phyloP scores from a whole-genome alignment of 1,284 basidiomycete species.

The Cryptococcus maquisensis region DNA sequence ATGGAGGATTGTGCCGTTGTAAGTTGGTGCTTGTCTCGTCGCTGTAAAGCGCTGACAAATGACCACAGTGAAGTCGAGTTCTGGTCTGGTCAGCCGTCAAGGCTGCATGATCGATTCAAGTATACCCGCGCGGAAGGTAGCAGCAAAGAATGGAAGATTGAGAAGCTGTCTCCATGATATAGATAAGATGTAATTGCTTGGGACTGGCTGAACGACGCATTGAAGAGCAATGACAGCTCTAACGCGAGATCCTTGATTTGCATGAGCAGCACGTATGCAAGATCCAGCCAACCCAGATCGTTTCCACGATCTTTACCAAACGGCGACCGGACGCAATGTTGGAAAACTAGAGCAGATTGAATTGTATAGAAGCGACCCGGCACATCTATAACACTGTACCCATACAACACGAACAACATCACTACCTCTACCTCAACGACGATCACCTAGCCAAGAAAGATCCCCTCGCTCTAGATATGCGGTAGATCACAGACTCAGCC shows the following conservation, averaged over 20 bases:
- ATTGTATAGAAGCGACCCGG: no score
- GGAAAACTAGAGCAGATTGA: no score
- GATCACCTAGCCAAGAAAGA: no score
- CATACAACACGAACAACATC: neutral
- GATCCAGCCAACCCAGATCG: no score
- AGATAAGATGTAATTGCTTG: neutral
- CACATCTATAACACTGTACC: no score
- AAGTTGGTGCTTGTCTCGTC: conserved; percentile 40
- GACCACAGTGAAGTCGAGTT: conserved; percentile 71
- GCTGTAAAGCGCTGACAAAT: neutral
- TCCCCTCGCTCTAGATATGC: neutral
- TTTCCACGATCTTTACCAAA: no score
- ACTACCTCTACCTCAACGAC: no score
- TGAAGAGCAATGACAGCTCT: no score
- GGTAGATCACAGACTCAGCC: neutral
- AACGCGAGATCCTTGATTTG: no score
- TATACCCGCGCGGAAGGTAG: conserved; percentile 63
- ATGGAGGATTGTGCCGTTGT: conserved; percentile 87
- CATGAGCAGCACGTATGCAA: no score
- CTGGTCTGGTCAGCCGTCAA: conserved; percentile 85
- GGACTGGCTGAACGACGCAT: neutral
- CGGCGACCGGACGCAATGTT: no score
- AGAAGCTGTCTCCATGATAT: conserved; percentile 64
- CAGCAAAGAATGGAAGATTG: conserved; percentile 63
- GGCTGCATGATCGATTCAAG: conserved; percentile 81